Conservation (phyloP, 2,329 filamentous ascomycete species). For the Botrytis aclada region DNA sequence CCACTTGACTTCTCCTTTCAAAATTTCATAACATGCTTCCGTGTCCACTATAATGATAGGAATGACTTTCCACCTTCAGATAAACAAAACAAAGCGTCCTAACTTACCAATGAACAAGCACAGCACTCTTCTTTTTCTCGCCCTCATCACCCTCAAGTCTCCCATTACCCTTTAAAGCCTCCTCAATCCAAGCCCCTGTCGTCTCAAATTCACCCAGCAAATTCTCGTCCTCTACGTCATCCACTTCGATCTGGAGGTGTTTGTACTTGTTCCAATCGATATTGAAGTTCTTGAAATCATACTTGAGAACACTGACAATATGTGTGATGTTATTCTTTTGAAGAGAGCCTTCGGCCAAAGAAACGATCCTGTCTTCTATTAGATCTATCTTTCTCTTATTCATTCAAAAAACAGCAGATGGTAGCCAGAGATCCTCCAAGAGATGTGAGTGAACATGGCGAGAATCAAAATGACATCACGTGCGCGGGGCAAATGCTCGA, state of each 20-base stretch:
- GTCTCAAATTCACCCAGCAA: slow-evolving; percentile 75
- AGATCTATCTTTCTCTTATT: neutral
- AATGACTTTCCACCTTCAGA: neutral
- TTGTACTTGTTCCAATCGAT: slow-evolving; percentile 55
- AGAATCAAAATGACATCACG: slow-evolving; percentile 40
- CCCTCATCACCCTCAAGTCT: slow-evolving; percentile 48
- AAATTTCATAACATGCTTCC: neutral
- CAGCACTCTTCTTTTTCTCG: slow-evolving; percentile 49
- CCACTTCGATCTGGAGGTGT: slow-evolving; percentile 78
- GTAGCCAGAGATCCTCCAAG: slow-evolving; percentile 1
- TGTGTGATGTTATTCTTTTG: slow-evolving; percentile 77
- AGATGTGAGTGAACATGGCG: neutral
- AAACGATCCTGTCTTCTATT: slow-evolving; percentile 59
- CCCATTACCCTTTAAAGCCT: slow-evolving; percentile 61
- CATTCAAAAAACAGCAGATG: neutral
- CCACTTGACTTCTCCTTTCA: neutral
- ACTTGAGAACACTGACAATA: slow-evolving; percentile 76
- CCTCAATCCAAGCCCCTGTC: slow-evolving; percentile 79
- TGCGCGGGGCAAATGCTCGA: slow-evolving; percentile 13
- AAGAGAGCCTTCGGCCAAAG: slow-evolving; percentile 69
- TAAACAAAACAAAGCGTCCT: slow-evolving; percentile 20
- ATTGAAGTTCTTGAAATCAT: slow-evolving; percentile 54
- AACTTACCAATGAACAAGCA: slow-evolving; percentile 69
- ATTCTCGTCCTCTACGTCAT: slow-evolving; percentile 89
- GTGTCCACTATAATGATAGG: neutral